These are phyloP conservation scores for Sclerotinia spermophila DNA, from an alignment of 2,329 filamentous ascomycete species.

Conservation along the genomic window DNA sequence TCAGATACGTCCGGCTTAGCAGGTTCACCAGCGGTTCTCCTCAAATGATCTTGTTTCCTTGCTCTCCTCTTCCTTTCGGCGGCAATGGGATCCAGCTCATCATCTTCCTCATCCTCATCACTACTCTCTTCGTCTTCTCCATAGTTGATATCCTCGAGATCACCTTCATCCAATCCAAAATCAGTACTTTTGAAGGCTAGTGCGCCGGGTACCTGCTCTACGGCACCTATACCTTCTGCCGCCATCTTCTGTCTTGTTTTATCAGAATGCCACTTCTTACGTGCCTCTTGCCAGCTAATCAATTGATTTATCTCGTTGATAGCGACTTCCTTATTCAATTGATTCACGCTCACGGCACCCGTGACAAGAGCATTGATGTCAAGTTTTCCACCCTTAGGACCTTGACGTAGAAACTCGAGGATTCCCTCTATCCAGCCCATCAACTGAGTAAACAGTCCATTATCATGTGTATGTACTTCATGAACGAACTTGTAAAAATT, in stretches of 20 bases:
- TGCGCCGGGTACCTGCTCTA: constrained; percentile 50
- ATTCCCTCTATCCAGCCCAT: constrained; percentile 98
- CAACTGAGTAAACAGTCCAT: constrained; percentile 89
- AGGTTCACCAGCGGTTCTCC: constrained; percentile 78
- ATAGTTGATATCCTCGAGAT: constrained; percentile 81
- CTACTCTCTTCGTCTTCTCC: constrained; percentile 63
- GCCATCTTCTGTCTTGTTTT: constrained; percentile 99
- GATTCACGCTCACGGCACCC: constrained; percentile 64
- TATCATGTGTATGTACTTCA: constrained; percentile 94
- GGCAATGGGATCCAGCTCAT: constrained; percentile 81
- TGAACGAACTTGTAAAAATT: constrained; percentile 99
- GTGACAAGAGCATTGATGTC: constrained; percentile 94
- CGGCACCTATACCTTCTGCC: constrained; percentile 60
- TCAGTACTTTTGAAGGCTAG: constrained; percentile 71
- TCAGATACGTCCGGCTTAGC: constrained; percentile 75
- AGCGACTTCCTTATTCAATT: constrained; percentile 68
- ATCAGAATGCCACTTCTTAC: constrained; percentile 97
- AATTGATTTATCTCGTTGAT: constrained; percentile 78
- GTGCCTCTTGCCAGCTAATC: constrained; percentile 88
- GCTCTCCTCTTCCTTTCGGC: constrained; percentile 76
- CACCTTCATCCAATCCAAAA: constrained; percentile 84
- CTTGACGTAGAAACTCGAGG: constrained; percentile 84
- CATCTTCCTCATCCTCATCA: constrained; percentile 66
- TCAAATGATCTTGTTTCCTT: constrained; percentile 74
- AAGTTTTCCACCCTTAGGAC: constrained; percentile 78